These are phyloP conservation scores for Obelidium mucronatum DNA, from an alignment of 192 early-diverging fungal genomes.

Conservation along the genomic window DNA sequence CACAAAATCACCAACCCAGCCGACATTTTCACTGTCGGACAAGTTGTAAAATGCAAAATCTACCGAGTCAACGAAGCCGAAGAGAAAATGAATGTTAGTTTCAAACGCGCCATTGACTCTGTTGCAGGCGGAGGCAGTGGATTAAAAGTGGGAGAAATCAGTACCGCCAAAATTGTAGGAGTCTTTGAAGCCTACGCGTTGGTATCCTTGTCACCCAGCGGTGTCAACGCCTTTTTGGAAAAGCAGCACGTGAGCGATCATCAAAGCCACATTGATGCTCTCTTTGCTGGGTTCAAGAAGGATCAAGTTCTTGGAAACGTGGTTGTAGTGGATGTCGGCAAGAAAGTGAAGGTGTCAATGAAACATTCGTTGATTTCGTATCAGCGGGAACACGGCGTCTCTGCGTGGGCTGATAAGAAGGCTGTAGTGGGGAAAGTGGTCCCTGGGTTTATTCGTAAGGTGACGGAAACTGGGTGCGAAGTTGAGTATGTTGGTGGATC, in stretches of 20 bases:
- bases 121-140: conserved; percentile 43
- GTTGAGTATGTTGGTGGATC: conserved; percentile 68
- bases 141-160: conserved; percentile 54
- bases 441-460: conserved; percentile 75
- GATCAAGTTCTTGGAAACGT: conserved; percentile 62
- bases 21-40: conserved; percentile 75
- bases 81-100: conserved; percentile 72
- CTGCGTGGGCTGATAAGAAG: conserved; percentile 59
- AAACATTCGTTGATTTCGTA: conserved; percentile 48
- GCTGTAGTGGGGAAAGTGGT: conserved; percentile 69
- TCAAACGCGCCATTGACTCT: conserved; percentile 55
- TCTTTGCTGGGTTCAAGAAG: conserved; percentile 66
- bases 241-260: conserved; percentile 76
- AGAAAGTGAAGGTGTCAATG: conserved; percentile 50
- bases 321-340: conserved; percentile 37
- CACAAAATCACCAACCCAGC: conserved; percentile 58
- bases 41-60: conserved; percentile 78
- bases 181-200: conserved; percentile 56
- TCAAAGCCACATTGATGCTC: conserved; percentile 41
- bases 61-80: conserved; percentile 61
- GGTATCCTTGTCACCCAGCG: conserved; percentile 65
- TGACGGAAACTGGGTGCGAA: conserved; percentile 74
- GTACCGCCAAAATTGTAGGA: conserved; percentile 64
- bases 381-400: conserved; percentile 46
- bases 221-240: conserved; percentile 59